These are phyloP conservation scores for Trypanosoma cruzi DNA, from an alignment of 208 protist species.

Conservation along the genomic window DNA sequence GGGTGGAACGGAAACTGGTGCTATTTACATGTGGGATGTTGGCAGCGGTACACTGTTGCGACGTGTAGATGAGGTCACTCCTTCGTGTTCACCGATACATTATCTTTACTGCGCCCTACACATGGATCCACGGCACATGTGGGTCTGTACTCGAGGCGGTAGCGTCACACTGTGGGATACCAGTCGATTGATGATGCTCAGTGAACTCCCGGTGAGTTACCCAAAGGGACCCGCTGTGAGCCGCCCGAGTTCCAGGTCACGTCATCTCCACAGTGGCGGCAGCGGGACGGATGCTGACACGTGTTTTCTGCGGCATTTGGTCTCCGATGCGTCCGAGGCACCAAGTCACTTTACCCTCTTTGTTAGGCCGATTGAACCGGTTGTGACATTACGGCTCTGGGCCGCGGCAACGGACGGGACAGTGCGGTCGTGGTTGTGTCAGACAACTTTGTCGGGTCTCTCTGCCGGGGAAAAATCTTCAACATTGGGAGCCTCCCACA, in stretches of 20 bases:
- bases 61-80: slow-evolving; percentile 14
- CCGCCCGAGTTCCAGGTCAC: neutral
- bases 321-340: neutral
- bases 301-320: slow-evolving; percentile 29
- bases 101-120: slow-evolving; percentile 3
- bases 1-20: slow-evolving; percentile 39
- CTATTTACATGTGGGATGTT: slow-evolving; percentile 43
- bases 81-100: slow-evolving; percentile 32
- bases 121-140: slow-evolving; percentile 24
- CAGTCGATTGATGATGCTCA: slow-evolving; percentile 26
- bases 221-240: slow-evolving; percentile 23
- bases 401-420: slow-evolving; percentile 54
- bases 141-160: slow-evolving; percentile 48
- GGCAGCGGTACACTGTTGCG: slow-evolving; percentile 32
- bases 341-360: slow-evolving; percentile 45
- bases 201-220: slow-evolving; percentile 47
- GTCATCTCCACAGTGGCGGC: neutral
- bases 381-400: slow-evolving; percentile 52
- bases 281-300: neutral
- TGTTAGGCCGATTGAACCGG: slow-evolving; percentile 37
- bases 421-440: slow-evolving; percentile 60
- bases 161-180: slow-evolving; percentile 46
- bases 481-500: no score
- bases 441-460: neutral
- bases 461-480: no score